Evolutionary conservation across 164 flowering plant species (phyloP), one percentile per base, ranked within the genome.

Genomic region (Nelumbo lutea): DNA sequence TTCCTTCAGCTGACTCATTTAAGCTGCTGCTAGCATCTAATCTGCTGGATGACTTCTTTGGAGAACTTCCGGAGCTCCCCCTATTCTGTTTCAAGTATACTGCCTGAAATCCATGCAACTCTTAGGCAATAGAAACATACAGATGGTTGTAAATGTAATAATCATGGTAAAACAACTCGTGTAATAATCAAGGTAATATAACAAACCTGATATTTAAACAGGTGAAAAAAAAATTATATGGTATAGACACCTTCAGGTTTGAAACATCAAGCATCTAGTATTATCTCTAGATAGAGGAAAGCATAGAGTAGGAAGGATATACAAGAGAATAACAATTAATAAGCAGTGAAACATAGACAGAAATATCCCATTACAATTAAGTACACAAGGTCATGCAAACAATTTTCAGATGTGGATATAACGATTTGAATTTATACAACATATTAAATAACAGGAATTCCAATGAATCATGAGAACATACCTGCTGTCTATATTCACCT

Each of bases 401-500:
- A 39, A 59, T 60, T 3, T 60, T 41, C n/a, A 60, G 40, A 2
- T 42, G 4, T 42, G 5, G 9, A 4, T 53, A 42, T 10, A 6
- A 27, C 4, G 53, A n/a, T 1, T 42, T 9, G 6, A 53, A 7
- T n/a, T 14, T 42, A 68, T 27, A 11, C 42, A 47, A 51, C 47
- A 45, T 14, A 75, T 64, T 10, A 39, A 44, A 59, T 46, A 45
- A 59, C 57, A 50, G 15, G 38, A 61, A 14, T 41, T 63, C 52
- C 15, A 15, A 59, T 13, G 27, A 46, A 42, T 38, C 43, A 9
- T 74, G 66, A 44, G 71, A 59, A 71, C 8, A 48, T 82, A 93
- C 99, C 97, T 92, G 91, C 64, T 85, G 87, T 63, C 74, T 88
- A 85, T 87, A 95, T 79, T 86, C 85, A 43, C 95, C 96, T 69